Base-by-base conservation (phyloP, 2,329 filamentous ascomycete species). In the Stemphylium beticola region DNA sequence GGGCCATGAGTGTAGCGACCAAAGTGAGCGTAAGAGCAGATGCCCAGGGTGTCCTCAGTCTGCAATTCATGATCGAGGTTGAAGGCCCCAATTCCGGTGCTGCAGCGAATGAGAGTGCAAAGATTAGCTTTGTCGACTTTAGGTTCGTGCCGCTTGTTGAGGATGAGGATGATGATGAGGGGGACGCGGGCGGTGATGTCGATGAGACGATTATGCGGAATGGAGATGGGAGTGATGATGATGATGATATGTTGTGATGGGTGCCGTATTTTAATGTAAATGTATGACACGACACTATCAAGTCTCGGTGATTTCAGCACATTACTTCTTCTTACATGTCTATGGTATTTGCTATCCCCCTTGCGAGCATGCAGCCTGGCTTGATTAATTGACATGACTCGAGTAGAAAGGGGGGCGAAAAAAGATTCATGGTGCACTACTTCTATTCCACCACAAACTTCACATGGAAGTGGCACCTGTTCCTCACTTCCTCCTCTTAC, bases 1-100 rank as follows among this genome's bases (percentile, higher is more conserved):
- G 93, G 61, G 93, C 95, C n/a, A 98, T 99, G 93, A 87, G 88
- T 40, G 85, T 92, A 33, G 92, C 93, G 4, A 93, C 85, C 68
- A 99, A 98, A 76, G 93, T 98, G 53, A 96, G 92, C 71, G 83
- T 99, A 57, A 83, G 95, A 14, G 89, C 92, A 0, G 95, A 99
- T 75, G 82, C 85, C 2, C 91, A 96, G 72, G 93, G 95, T 0
- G 93, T 99, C 26, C 76, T 99, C 61, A 97, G 91, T 75, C 78
- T 98, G 73, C 95, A 99, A 71, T 97, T 98, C 68, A 95, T 99
- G 89, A 88, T 99, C 14, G 92, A 97, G 71, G 82, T 93, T 37
- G 91, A 95, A 58, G 42, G 57, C 3, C 50, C 47, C 7, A 45
- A 36, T 18, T 43, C 49, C 8, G 48, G 22, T 11, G 46, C 18